phyloP scores from a whole-genome alignment of 306 rosid genomes.

The Lablab purpureus region DNA sequence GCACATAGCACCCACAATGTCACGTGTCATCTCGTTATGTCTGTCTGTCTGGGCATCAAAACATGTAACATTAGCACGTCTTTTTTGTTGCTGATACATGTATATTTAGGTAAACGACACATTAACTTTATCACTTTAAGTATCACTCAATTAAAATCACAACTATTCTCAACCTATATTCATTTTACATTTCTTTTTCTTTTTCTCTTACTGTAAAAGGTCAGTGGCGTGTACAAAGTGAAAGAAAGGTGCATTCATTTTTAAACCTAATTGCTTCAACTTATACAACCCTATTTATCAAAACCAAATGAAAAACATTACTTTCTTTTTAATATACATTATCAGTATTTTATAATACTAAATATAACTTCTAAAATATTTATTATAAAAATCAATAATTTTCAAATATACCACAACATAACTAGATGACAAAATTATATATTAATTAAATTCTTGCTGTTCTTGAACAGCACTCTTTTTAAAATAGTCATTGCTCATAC shows the following conservation, averaged over 20 bases:
- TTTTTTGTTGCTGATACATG: constrained; percentile 40
- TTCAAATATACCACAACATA: neutral
- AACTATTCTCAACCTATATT: neutral
- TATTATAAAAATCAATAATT: neutral
- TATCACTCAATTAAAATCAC: neutral
- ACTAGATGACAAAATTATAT: neutral
- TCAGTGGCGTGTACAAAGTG: neutral
- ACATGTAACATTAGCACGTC: constrained; percentile 31
- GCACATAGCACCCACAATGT: constrained; percentile 33
- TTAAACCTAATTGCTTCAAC: neutral
- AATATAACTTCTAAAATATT: neutral
- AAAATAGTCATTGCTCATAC: neutral
- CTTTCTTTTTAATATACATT: neutral
- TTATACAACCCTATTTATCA: too few relatives aligned
- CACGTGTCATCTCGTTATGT: constrained; percentile 48
- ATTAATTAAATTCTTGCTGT: neutral
- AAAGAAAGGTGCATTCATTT: neutral
- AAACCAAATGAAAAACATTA: too few relatives aligned
- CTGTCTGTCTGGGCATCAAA: constrained; percentile 44
- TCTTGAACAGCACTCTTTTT: neutral
- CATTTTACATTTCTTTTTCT: neutral
- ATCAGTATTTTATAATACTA: neutral
- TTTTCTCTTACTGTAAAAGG: constrained; percentile 1
- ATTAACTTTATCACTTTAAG: constrained; percentile 31
- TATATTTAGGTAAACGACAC: constrained; percentile 44